Evolutionary conservation across 192 early-diverging fungal species (phyloP), one percentile per base, ranked within the genome.

Genomic region (Allomyces arbusculus): DNA sequence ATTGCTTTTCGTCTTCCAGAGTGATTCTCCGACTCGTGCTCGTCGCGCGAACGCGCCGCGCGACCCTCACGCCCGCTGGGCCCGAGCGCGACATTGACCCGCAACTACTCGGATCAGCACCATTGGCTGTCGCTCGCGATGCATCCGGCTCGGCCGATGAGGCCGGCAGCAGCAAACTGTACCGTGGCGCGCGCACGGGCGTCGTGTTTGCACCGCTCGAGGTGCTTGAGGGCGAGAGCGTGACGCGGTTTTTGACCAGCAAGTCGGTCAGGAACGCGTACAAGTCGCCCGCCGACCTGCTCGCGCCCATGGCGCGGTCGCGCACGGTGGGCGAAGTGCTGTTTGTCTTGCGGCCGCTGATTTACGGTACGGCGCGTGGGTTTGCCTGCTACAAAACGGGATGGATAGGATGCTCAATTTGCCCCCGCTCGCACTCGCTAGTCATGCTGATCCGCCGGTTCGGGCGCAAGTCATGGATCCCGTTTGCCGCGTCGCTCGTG

Each of bases 291-390:
- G 68, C 72, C 23, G 81, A 94, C 66, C 78, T 94, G 61, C 76
- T 95, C 4, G 76, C 79, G 12, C 69, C 63, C 19, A 71, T 88
- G 68, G 68, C 66, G 19, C 69, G 77, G n/a, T 33, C 80, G 24
- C 81, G 84, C 1, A 64, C 77, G 16, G 61, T 81, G 0, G 89
- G 85, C 7, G 94, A 97, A 76, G 79, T 82, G 25, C 66, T 91
- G 67, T 92, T 85, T 75, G 86, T 93, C 61, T 58, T 94, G 24
- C 77, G 92, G 55, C 95, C 95, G 19, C 66, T 97, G 1, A 70
- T 91, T 24, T 95, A 94, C 76, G 88, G 86, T 87, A 75, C 63
- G 68, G 33, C 33, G 26, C 7, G 7, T 40, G 7, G 33, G 33
- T 40, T 40, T 4, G 26, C 2, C n/a, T n/a, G n/a, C n/a, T n/a